A percentile compares a stretch with the other conserved stretches of the same genome.
Conservation (phyloP, 345 rosid species). For the Carallia brachiata region DNA sequence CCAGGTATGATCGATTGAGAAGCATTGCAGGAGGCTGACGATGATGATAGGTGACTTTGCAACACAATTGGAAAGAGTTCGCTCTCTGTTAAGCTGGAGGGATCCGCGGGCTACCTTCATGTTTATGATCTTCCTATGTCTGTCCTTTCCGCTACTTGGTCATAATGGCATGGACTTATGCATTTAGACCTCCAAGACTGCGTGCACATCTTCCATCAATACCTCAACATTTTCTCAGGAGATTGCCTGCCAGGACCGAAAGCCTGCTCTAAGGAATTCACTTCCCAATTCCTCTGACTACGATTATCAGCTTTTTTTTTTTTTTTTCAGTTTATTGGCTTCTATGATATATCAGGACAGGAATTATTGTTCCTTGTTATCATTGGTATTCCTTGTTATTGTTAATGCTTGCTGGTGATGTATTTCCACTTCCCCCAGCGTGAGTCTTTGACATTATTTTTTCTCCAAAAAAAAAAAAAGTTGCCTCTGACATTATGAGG, state of each 20-base stretch:
- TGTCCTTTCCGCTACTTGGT: constrained; percentile 11
- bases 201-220: constrained; percentile 12
- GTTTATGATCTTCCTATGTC: constrained; percentile 20
- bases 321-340: too few relatives aligned
- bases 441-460: too few relatives aligned
- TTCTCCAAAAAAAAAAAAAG: too few relatives aligned
- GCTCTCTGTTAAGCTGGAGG: constrained; percentile 32
- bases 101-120: constrained; percentile 41
- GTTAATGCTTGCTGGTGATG: too few relatives aligned
- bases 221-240: constrained; percentile 15
- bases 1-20: constrained; percentile 48
- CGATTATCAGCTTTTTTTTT: too few relatives aligned
- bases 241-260: constrained; percentile 11
- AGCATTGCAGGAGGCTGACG: constrained; percentile 38
- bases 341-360: too few relatives aligned
- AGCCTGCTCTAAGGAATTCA: not conserved
- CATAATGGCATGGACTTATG: not conserved
- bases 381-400: too few relatives aligned
- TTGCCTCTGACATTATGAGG: too few relatives aligned
- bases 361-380: too few relatives aligned
- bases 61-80: constrained; percentile 37
- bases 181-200: constrained; percentile 17
- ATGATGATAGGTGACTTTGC: constrained; percentile 40
- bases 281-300: too few relatives aligned
- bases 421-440: too few relatives aligned